These are phyloP conservation scores for Croton setiger DNA, from an alignment of 441 rosid species.

Conservation along the genomic window DNA sequence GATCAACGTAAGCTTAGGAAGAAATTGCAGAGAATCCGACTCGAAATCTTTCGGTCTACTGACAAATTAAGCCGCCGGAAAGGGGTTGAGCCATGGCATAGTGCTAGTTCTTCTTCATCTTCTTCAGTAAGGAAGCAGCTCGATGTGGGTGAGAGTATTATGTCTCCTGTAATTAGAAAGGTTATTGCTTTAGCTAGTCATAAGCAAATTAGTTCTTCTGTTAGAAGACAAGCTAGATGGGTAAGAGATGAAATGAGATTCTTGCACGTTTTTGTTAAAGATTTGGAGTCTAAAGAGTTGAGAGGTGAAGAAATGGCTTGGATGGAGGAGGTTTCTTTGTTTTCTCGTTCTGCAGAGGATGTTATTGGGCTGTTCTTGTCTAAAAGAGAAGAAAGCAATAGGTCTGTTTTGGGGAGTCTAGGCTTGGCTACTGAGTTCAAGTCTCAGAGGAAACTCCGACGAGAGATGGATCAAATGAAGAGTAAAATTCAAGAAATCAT, in stretches of 20 bases:
- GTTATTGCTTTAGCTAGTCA: constrained; percentile 9
- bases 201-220: not conserved
- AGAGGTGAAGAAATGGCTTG: constrained; percentile 21
- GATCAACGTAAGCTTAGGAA: constrained; percentile 12
- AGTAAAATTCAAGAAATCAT: constrained; percentile 16
- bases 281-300: constrained; percentile 14
- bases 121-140: constrained; percentile 8
- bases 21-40: constrained; percentile 15
- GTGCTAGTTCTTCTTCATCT: not conserved
- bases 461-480: constrained; percentile 22
- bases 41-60: constrained; percentile 16
- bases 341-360: constrained; percentile 21
- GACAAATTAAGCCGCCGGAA: constrained; percentile 15
- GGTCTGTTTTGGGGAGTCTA: not conserved
- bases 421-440: not conserved
- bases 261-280: constrained; percentile 19
- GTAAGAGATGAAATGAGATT: constrained; percentile 19
- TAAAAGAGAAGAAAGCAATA: not conserved
- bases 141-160: constrained; percentile 22
- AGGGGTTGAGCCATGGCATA: constrained; percentile 17
- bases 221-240: constrained; percentile 16
- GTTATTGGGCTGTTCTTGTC: constrained; percentile 17
- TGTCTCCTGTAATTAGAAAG: constrained; percentile 16
- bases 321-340: constrained; percentile 22
- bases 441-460: constrained; percentile 10